These are phyloP conservation scores for Cornus controversa DNA, from an alignment of 148 eudicot species.

Conservation along the genomic window DNA sequence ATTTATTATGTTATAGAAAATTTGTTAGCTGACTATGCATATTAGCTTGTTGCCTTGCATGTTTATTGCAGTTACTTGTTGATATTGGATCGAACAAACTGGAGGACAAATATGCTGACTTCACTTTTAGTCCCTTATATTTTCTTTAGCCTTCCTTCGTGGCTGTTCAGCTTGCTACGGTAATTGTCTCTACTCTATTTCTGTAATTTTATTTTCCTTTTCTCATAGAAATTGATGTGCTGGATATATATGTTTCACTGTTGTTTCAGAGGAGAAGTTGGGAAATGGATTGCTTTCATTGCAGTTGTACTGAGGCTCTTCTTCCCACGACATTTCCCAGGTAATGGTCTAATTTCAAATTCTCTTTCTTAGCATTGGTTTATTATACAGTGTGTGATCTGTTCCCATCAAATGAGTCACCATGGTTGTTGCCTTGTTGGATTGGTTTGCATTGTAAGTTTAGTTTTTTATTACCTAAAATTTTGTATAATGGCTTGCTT, in stretches of 20 bases:
- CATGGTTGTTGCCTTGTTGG: not conserved
- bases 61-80: slow-evolving; percentile 69
- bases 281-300: slow-evolving; percentile 81
- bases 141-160: slow-evolving; percentile 71
- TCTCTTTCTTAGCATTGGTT: not conserved
- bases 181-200: slow-evolving; percentile 15
- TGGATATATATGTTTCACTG: not conserved
- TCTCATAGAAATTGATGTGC: not conserved
- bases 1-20: not conserved
- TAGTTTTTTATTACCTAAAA: too few species aligned
- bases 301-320: slow-evolving; percentile 84
- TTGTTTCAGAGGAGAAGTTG: slow-evolving; percentile 61
- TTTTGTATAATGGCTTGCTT: not conserved
- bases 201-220: not conserved
- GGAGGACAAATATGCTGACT: slow-evolving; percentile 91
- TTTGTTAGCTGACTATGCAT: not conserved
- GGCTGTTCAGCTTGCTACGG: slow-evolving; percentile 63
- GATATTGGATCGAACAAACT: slow-evolving; percentile 83
- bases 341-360: slow-evolving; percentile 25
- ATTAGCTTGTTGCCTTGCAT: not conserved
- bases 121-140: slow-evolving; percentile 80
- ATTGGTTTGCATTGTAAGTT: too few species aligned
- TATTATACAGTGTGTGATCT: not conserved
- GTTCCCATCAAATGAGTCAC: not conserved
- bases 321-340: slow-evolving; percentile 80